Base-by-base conservation (phyloP, 2,329 filamentous ascomycete species). In the Penicillium sp. region DNA sequence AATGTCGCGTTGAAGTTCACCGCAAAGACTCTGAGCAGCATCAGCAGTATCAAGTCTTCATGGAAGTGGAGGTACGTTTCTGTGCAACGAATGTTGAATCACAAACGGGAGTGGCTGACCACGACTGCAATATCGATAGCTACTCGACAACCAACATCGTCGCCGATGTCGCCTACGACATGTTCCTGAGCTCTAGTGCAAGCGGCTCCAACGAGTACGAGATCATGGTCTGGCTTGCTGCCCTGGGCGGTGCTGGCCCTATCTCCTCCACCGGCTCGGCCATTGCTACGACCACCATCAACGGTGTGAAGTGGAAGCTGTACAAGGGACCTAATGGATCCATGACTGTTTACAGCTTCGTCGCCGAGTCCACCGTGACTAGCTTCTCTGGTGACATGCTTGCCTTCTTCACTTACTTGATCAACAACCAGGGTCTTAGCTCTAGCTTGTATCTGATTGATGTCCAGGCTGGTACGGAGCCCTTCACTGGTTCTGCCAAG, bases 171-270 rank as follows among this genome's bases (percentile, higher is more conserved):
- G 79, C 85, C 14, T 89, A 87, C 68, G 85, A 88, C 70, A 73
- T 88, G 54, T 89, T 89, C 76, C 85, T 85, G 7, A 70, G 73
- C 30, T 78, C 82, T 45, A 78, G 78, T 19, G 79, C 83, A 1
- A 74, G 75, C 33, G 80, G 78, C 45, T 71, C 65, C 51, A 70
- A 80, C n/a, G 78, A 85, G 67, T 88, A 85, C 69, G 87, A 89
- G 74, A 78, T 89, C 67, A 89, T 89, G 87, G 81, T 89, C 65
- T 89, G 87, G 87, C 78, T 88, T 49, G 82, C 79, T 3, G 84
- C 83, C 33, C 74, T 87, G 48, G 85, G 83, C 28, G 82, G 83
- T 54, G 84, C 84, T 1, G 84, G 85, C 5, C 84, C 85, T 26
- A 86, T 88, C 77, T 76, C 74, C 8, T 74, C 72, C 22, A 74